phyloP scores from a whole-genome alignment of 2,329 filamentous ascomycete genomes.

The Aspergillus quadricinctus region DNA sequence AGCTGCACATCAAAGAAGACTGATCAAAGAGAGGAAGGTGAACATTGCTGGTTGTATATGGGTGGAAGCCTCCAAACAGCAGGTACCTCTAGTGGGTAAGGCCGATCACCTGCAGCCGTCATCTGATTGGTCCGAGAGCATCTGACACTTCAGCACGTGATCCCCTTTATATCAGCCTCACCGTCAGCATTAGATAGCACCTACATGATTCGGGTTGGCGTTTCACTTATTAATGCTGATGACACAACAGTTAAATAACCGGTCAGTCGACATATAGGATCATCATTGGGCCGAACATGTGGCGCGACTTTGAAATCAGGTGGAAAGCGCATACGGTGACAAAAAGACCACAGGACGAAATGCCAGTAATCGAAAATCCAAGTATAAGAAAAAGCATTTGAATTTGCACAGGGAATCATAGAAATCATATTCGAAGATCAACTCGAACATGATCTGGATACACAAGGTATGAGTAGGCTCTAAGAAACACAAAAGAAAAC shows the following conservation, averaged over 20 bases:
- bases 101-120: not conserved
- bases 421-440: constrained; percentile 26
- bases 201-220: not conserved
- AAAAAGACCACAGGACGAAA: not conserved
- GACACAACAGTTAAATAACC: not conserved
- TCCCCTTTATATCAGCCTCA: not conserved
- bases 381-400: constrained; percentile 3
- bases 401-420: constrained; percentile 28
- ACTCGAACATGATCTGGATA: constrained; percentile 5
- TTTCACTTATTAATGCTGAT: not conserved
- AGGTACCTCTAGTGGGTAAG: not conserved
- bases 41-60: not conserved
- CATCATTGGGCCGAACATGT: not conserved
- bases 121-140: constrained; percentile 1
- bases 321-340: not conserved
- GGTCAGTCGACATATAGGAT: not conserved
- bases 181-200: not conserved
- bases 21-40: not conserved
- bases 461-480: constrained; percentile 1
- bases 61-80: not conserved
- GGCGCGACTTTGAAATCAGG: not conserved
- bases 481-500: constrained; percentile 1
- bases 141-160: not conserved
- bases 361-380: not conserved
- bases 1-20: not conserved